These are phyloP conservation scores for Centella asiatica DNA, from an alignment of 129 eudicot species.

Conservation along the genomic window DNA sequence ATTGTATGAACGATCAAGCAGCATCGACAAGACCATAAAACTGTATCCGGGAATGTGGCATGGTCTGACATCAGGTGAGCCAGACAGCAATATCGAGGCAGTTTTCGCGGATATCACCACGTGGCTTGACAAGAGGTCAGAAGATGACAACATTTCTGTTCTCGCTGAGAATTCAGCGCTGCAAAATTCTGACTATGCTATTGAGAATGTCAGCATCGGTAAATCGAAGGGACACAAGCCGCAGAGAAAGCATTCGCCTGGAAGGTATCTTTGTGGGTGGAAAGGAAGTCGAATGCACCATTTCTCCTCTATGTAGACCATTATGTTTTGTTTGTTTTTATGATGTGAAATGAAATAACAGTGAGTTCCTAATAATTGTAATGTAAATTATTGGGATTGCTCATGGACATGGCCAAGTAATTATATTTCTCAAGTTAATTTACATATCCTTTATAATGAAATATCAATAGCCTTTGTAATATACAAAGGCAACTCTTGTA, in stretches of 20 bases:
- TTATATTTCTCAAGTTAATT: neutral
- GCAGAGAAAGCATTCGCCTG: constrained; percentile 15
- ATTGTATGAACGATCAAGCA: constrained; percentile 61
- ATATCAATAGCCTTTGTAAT: too few species aligned
- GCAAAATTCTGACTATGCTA: neutral
- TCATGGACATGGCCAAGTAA: neutral
- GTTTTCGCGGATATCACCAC: constrained; percentile 65
- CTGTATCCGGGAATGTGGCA: constrained; percentile 98
- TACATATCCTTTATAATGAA: too few species aligned
- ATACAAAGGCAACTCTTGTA: too few species aligned
- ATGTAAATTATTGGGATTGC: neutral
- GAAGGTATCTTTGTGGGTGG: constrained; percentile 63
- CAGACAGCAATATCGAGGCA: constrained; percentile 61
- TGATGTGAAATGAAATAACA: constrained; percentile 6
- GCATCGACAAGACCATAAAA: constrained; percentile 76
- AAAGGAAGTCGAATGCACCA: constrained; percentile 63
- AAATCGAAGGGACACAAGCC: constrained; percentile 27
- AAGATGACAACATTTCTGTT: constrained; percentile 4
- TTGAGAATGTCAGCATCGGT: constrained; percentile 3
- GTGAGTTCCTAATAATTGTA: constrained; percentile 2
- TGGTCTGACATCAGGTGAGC: constrained; percentile 79
- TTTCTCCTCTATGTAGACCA: constrained; percentile 50
- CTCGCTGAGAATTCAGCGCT: neutral
- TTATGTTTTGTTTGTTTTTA: too few species aligned
- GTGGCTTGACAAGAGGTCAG: constrained; percentile 73